A percentile compares a stretch with the other conserved stretches of the same genome.
Evolutionary conservation across 140 eudicot species (phyloP).

Genomic region (Cichorium intybus): DNA sequence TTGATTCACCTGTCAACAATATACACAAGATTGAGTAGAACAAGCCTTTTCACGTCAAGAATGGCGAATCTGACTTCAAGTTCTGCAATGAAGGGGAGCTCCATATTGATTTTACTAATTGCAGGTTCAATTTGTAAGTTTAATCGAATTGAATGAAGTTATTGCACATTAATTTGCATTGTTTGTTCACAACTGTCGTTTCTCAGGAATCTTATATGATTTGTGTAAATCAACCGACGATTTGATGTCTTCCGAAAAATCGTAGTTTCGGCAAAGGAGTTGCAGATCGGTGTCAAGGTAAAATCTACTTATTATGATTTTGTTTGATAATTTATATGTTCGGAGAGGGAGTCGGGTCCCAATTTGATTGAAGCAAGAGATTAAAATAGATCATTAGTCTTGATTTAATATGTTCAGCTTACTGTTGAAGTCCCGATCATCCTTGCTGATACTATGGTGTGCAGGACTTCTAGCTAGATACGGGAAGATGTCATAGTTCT

Average conservation of each 20-base stretch:
- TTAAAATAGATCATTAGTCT: not conserved
- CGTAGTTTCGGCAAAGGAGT: slow-evolving; percentile 63
- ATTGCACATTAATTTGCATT: not conserved
- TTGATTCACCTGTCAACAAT: slow-evolving; percentile 1
- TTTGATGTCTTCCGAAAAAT: slow-evolving; percentile 9
- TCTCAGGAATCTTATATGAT: not conserved
- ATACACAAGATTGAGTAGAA: not conserved
- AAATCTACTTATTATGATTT: not conserved
- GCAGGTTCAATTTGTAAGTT: slow-evolving; percentile 33
- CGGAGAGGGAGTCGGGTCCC: not conserved
- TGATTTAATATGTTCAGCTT: too few species aligned
- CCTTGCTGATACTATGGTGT: too few species aligned
- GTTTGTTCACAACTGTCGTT: not conserved
- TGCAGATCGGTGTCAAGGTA: slow-evolving; percentile 97
- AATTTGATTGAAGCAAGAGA: not conserved
- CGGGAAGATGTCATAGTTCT: too few species aligned
- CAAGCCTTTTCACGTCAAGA: not conserved
- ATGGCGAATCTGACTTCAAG: slow-evolving; percentile 18
- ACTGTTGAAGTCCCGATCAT: too few species aligned
- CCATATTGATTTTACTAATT: slow-evolving; percentile 28
- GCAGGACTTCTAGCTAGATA: too few species aligned
- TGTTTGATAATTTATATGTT: not conserved
- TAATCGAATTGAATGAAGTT: not conserved
- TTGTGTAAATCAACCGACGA: slow-evolving; percentile 5
- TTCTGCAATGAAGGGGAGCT: slow-evolving; percentile 6